Conservation (phyloP, 2,329 filamentous ascomycete genomes). For the Alternaria ethzedia region DNA sequence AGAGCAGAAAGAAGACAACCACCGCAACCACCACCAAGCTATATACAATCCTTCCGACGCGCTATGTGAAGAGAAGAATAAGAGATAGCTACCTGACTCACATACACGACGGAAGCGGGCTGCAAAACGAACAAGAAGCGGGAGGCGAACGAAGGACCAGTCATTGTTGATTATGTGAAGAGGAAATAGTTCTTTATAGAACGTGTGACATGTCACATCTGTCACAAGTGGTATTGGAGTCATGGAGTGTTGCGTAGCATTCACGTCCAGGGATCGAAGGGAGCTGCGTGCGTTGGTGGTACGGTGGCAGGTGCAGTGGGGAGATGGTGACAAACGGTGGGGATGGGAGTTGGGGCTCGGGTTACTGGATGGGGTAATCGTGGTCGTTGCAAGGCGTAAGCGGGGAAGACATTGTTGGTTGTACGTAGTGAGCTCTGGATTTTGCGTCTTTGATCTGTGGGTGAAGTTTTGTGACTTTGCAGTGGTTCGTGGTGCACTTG, state of each 20-base stretch:
- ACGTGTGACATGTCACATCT: constrained; percentile 4
- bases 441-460: neutral
- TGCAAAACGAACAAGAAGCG: neutral
- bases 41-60: neutral
- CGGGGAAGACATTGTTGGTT: neutral
- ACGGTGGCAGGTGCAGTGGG: neutral
- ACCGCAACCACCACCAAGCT: neutral
- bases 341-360: neutral
- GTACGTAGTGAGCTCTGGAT: neutral
- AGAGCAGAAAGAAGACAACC: neutral
- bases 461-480: neutral
- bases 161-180: constrained; percentile 3
- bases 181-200: neutral
- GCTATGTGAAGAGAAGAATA: constrained; percentile 2
- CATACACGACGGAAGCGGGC: neutral
- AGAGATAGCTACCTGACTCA: neutral
- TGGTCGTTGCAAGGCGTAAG: neutral
- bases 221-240: constrained; percentile 3
- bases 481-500: neutral
- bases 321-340: neutral
- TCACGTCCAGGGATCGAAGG: neutral
- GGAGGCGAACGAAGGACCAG: neutral
- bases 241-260: neutral
- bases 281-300: neutral
- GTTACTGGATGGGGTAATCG: neutral